Conservation (phyloP, 805 yeast species). For the Myxozyma vanderwaltii region DNA sequence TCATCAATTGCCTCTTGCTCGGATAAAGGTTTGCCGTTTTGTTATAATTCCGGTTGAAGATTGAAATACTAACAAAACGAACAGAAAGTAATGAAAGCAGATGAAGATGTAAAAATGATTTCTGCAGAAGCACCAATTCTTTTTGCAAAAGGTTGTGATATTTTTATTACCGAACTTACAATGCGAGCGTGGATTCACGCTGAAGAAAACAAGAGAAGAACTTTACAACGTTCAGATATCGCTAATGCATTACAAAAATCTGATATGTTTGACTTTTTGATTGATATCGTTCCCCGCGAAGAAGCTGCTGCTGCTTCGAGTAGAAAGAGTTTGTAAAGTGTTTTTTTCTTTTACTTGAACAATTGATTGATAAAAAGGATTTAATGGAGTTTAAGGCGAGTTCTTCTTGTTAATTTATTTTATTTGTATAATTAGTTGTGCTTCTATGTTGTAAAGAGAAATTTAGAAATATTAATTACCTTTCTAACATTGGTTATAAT, state of each 20-base stretch:
- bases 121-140: constrained; percentile 97
- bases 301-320: constrained; percentile 48
- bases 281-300: constrained; percentile 93
- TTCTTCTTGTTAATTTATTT: neutral
- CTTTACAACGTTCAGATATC: constrained; percentile 90
- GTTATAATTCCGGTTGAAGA: no score
- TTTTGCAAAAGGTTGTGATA: constrained; percentile 97
- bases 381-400: neutral
- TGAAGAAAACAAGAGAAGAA: constrained; percentile 91
- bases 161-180: constrained; percentile 93
- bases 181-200: constrained; percentile 99
- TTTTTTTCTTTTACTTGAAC: neutral
- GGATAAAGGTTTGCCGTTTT: constrained; percentile 86
- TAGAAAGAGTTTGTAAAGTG: constrained; percentile 17
- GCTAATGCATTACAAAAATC: constrained; percentile 92
- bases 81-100: constrained; percentile 37
- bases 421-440: neutral
- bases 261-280: constrained; percentile 96
- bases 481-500: no score
- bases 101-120: constrained; percentile 85
- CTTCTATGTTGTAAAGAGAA: no score
- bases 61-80: constrained; percentile 2
- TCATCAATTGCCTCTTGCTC: constrained; percentile 91
- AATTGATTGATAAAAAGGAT: neutral
- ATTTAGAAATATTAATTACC: no score